These are phyloP conservation scores for Arthrobotrys musiformis DNA, from an alignment of 2,329 filamentous ascomycete species.

Conservation along the genomic window DNA sequence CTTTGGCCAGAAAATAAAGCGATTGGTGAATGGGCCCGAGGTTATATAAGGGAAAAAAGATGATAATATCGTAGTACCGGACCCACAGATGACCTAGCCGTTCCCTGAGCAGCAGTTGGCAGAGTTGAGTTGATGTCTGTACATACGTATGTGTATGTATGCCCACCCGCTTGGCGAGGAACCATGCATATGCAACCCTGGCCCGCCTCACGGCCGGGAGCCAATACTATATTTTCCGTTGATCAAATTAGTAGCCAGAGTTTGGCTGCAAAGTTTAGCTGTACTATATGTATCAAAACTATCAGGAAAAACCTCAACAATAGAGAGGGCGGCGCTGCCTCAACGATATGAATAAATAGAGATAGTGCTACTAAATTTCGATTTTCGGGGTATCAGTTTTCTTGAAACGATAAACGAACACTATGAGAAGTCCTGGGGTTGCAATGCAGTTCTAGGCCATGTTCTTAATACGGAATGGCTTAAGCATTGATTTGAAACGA, in stretches of 20 bases:
- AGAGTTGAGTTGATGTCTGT: no score
- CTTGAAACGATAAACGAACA: not conserved
- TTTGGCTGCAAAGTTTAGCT: not conserved
- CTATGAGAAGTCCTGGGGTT: not conserved
- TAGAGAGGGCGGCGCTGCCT: not conserved
- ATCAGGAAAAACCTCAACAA: no score
- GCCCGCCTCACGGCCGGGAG: conserved; percentile 8
- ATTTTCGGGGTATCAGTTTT: not conserved
- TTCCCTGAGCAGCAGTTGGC: not conserved
- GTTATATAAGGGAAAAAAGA: not conserved
- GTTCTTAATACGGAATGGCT: not conserved
- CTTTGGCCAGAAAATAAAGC: not conserved
- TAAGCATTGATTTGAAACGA: not conserved
- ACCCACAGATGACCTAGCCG: not conserved
- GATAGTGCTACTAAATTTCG: not conserved
- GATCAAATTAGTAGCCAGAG: not conserved
- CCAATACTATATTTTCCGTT: not conserved
- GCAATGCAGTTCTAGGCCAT: not conserved
- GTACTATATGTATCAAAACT: no score
- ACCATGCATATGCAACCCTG: conserved; percentile 28
- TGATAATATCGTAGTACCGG: not conserved
- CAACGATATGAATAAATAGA: not conserved
- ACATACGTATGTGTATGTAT: not conserved
- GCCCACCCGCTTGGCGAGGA: not conserved
- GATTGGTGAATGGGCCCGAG: not conserved